These are phyloP conservation scores for Hyphopichia wangnamkhiaoensis DNA, from an alignment of 1,139 yeast species.

Conservation along the genomic window DNA sequence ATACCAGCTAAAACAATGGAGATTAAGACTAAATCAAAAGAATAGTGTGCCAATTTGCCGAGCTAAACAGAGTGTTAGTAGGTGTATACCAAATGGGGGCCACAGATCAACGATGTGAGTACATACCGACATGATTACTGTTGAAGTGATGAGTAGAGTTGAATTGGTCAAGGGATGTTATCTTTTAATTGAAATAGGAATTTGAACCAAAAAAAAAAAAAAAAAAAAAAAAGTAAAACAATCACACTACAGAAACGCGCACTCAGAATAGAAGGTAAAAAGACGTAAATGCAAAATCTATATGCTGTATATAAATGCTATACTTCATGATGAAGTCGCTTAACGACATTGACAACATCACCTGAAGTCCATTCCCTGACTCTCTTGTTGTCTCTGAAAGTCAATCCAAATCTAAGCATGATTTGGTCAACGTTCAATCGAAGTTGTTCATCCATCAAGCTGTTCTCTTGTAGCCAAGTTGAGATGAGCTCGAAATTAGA, in stretches of 20 bases:
- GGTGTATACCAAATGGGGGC: background rate
- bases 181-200: background rate
- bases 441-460: constrained; percentile 32
- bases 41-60: constrained; percentile 56
- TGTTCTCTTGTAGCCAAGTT: constrained; percentile 15
- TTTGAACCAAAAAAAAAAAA: too few species aligned
- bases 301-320: background rate
- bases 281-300: background rate
- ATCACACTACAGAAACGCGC: background rate
- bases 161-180: background rate
- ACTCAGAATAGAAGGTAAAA: background rate
- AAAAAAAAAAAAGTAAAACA: too few species aligned
- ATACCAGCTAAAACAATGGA: constrained; percentile 68
- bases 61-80: constrained; percentile 26
- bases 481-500: constrained; percentile 48
- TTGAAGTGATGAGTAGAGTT: background rate
- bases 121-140: constrained; percentile 5
- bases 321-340: constrained; percentile 35
- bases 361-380: constrained; percentile 59
- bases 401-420: constrained; percentile 43
- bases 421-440: constrained; percentile 48
- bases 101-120: background rate
- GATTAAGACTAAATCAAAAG: constrained; percentile 58
- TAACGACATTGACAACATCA: constrained; percentile 45
- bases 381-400: constrained; percentile 52